Conservation (phyloP, 2,329 filamentous ascomycete species). For the Alternaria sp. region DNA sequence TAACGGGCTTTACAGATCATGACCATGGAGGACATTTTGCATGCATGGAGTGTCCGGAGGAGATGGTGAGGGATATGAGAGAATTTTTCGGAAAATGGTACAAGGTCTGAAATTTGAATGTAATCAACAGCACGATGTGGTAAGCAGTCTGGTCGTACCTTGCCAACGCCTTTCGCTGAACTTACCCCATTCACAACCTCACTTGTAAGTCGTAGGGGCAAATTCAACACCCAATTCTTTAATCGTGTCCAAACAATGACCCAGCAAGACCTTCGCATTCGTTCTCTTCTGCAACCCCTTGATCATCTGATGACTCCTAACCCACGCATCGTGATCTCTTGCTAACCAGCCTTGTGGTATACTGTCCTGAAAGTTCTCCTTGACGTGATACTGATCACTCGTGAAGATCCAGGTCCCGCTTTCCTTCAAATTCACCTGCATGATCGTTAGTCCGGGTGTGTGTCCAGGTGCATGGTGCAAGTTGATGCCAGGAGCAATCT, state of each 20-base stretch:
- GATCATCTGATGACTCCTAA: conserved; percentile 44
- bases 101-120: conserved; percentile 9
- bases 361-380: conserved; percentile 46
- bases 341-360: conserved; percentile 51
- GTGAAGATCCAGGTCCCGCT: conserved; percentile 50
- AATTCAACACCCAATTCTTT: conserved; percentile 33
- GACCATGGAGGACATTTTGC: conserved; percentile 37
- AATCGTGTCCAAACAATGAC: conserved; percentile 43
- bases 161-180: neutral
- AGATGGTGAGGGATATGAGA: conserved; percentile 35
- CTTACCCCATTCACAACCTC: neutral
- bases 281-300: conserved; percentile 38
- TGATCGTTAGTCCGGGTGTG: conserved; percentile 46
- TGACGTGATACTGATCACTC: conserved; percentile 50
- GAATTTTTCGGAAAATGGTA: conserved; percentile 31
- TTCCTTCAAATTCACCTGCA: conserved; percentile 50
- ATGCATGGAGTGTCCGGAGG: conserved; percentile 36
- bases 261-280: conserved; percentile 37
- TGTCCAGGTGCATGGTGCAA: conserved; percentile 49
- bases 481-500: conserved; percentile 46
- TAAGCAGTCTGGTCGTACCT: neutral
- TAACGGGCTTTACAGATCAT: conserved; percentile 22
- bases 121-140: neutral
- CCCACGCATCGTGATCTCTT: conserved; percentile 49
- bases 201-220: conserved; percentile 37